Conservation (phyloP, 306 rosid genomes). For the Vigna hirtella region DNA sequence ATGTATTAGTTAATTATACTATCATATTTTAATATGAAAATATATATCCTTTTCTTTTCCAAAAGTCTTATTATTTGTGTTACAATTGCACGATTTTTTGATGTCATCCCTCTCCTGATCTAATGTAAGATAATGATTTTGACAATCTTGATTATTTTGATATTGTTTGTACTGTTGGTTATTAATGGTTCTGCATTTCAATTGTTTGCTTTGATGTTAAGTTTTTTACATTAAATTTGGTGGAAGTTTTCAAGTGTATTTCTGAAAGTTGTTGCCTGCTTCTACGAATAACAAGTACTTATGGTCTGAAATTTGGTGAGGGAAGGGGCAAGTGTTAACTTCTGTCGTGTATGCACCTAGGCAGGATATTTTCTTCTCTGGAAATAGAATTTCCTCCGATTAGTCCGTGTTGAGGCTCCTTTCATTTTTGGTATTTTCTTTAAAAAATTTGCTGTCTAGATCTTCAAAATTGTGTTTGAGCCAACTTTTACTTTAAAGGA, state of each 20-base stretch:
- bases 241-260: background rate
- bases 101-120: background rate
- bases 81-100: background rate
- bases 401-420: background rate
- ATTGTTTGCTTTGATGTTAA: background rate
- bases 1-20: background rate
- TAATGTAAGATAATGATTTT: background rate
- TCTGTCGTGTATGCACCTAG: no score
- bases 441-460: background rate
- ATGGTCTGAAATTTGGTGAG: slow-evolving; percentile 14
- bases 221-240: slow-evolving; percentile 16
- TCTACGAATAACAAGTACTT: slow-evolving; percentile 23
- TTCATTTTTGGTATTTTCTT: no score
- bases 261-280: background rate
- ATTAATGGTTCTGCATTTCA: slow-evolving; percentile 15
- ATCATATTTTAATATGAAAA: background rate
- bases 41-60: background rate
- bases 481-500: background rate
- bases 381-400: background rate
- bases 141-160: background rate
- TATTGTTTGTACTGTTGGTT: slow-evolving; percentile 13
- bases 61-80: background rate
- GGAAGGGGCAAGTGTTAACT: slow-evolving; percentile 1
- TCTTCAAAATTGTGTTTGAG: background rate
- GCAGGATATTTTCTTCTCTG: background rate